A percentile compares a stretch with the other conserved stretches of the same genome.
phyloP scores from a whole-genome alignment of 2,329 filamentous ascomycete species.

The Torrubiellomyces zombiae region DNA sequence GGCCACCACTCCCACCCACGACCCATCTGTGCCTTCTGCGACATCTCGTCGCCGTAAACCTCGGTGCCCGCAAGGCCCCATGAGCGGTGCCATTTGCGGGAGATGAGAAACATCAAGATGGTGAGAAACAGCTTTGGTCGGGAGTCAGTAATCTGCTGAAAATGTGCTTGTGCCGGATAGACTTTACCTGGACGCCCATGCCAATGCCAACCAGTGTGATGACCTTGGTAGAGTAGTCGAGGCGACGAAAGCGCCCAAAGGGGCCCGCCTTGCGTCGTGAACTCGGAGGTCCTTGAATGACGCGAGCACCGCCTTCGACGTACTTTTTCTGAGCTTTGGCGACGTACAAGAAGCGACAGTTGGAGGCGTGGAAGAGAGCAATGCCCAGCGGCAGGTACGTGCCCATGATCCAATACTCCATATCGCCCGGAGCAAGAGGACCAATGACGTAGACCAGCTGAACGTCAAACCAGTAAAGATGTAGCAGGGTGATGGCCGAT shows the following conservation, averaged over 20 bases:
- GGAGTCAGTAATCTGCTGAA: not conserved
- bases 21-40: constrained; percentile 25
- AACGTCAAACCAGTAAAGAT: constrained; percentile 23
- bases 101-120: constrained; percentile 41
- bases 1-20: constrained; percentile 51
- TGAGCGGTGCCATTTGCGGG: constrained; percentile 41
- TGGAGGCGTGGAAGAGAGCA: constrained; percentile 47
- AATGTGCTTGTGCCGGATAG: not conserved
- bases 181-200: constrained; percentile 36
- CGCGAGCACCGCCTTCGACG: constrained; percentile 2
- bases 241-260: constrained; percentile 13
- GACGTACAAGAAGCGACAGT: constrained; percentile 40
- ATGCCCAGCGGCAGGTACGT: constrained; percentile 47
- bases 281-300: not conserved
- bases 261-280: constrained; percentile 9
- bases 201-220: constrained; percentile 33
- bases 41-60: constrained; percentile 33
- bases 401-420: constrained; percentile 50
- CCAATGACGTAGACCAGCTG: constrained; percentile 21
- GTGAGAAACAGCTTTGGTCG: constrained; percentile 35
- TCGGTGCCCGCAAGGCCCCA: constrained; percentile 45
- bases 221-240: constrained; percentile 27
- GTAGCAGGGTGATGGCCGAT: constrained; percentile 20
- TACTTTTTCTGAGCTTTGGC: constrained; percentile 30
- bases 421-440: constrained; percentile 24